Evolutionary conservation across 495 filamentous ascomycete genomes (phyloP).

Genomic region (Cudoniella acicularis): DNA sequence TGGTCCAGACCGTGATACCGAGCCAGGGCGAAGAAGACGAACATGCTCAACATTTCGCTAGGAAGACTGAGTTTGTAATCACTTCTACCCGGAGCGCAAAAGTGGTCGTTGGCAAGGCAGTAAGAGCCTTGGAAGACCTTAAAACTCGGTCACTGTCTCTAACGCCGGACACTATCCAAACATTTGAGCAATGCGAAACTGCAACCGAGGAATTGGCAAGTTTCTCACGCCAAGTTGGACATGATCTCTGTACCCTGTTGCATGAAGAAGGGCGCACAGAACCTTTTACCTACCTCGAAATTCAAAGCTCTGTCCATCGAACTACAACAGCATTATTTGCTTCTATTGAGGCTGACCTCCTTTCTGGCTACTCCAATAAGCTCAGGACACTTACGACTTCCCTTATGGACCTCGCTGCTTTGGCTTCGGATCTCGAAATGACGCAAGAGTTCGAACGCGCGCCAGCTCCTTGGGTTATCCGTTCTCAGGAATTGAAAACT

Average conservation of each 20-base stretch:
- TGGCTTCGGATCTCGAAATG: slow-evolving; percentile 70
- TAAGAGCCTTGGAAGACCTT: slow-evolving; percentile 73
- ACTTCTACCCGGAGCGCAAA: slow-evolving; percentile 77
- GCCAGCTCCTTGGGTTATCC: slow-evolving; percentile 77
- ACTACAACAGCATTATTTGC: slow-evolving; percentile 47
- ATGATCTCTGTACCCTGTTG: slow-evolving; percentile 59
- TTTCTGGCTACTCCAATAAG: slow-evolving; percentile 64
- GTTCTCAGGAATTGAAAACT: slow-evolving; percentile 70
- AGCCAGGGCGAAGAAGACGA: slow-evolving; percentile 53
- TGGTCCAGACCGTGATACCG: slow-evolving; percentile 62
- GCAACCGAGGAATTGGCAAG: slow-evolving; percentile 62
- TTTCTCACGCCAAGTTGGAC: slow-evolving; percentile 63
- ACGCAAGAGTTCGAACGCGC: slow-evolving; percentile 81
- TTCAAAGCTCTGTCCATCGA: slow-evolving; percentile 57
- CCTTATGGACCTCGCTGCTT: slow-evolving; percentile 67
- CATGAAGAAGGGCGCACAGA: slow-evolving; percentile 71
- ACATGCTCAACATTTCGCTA: slow-evolving; percentile 61
- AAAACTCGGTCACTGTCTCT: slow-evolving; percentile 74
- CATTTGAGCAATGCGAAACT: slow-evolving; percentile 58
- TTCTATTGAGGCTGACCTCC: slow-evolving; percentile 54
- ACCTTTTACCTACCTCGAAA: slow-evolving; percentile 60
- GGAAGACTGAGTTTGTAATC: slow-evolving; percentile 67
- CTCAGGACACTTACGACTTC: slow-evolving; percentile 60
- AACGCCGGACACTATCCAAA: slow-evolving; percentile 40
- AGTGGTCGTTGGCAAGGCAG: slow-evolving; percentile 76